Evolutionary conservation across 805 yeast species (phyloP).

Genomic region (Starmerella khaoyaiensis): DNA sequence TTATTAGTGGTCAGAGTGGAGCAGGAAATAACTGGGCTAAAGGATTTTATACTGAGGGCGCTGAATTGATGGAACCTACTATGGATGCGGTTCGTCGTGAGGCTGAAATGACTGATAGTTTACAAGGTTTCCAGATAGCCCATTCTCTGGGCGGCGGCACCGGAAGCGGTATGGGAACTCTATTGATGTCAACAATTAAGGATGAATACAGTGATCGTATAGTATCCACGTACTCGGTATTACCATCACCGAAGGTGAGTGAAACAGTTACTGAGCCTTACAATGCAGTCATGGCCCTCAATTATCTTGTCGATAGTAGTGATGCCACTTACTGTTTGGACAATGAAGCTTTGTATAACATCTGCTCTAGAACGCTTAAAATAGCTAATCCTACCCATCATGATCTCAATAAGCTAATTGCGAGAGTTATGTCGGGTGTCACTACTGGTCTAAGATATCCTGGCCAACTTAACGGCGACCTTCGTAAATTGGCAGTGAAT

Average conservation of each 20-base stretch:
- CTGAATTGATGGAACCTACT: constrained; percentile 84
- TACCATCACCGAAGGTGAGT: constrained; percentile 83
- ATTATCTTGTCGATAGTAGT: constrained; percentile 81
- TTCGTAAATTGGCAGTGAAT: constrained; percentile 86
- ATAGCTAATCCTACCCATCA: constrained; percentile 64
- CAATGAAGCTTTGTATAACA: constrained; percentile 85
- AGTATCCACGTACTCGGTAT: constrained; percentile 94
- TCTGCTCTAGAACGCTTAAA: constrained; percentile 75
- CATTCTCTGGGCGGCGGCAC: constrained; percentile 89
- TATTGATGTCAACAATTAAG: constrained; percentile 70
- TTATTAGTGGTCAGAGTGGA: constrained; percentile 78
- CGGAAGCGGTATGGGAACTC: constrained; percentile 94
- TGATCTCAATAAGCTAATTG: constrained; percentile 73
- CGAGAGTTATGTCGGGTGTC: constrained; percentile 90
- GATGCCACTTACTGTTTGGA: constrained; percentile 94
- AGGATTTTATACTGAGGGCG: constrained; percentile 95
- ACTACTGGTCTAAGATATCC: constrained; percentile 92
- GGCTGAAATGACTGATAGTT: constrained; percentile 85
- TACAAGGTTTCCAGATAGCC: constrained; percentile 89
- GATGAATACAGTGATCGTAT: constrained; percentile 93
- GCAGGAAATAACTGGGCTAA: constrained; percentile 98
- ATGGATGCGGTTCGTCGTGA: constrained; percentile 87
- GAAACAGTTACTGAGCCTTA: constrained; percentile 94
- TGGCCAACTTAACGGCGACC: constrained; percentile 86
- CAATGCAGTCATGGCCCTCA: constrained; percentile 84